Percentiles rank a stretch among this genome's conserved stretches.
Evolutionary conservation across 495 filamentous ascomycete species (phyloP).

Genomic region (Lentithecium fluviatile): DNA sequence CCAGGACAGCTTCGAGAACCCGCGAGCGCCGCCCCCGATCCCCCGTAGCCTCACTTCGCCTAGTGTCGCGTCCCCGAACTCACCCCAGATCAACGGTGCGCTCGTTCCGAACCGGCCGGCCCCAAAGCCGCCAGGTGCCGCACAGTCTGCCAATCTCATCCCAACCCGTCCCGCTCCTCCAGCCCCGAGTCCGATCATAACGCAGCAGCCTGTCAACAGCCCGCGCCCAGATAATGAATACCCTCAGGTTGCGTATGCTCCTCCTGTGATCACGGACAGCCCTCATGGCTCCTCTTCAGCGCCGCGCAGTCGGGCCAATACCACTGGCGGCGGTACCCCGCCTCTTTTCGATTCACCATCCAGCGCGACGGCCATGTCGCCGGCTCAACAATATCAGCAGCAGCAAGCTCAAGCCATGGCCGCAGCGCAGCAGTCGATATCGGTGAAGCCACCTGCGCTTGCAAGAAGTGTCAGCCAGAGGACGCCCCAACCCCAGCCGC

Average conservation of each 20-base stretch:
- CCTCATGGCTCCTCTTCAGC: constrained; percentile 43
- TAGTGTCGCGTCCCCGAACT: constrained; percentile 43
- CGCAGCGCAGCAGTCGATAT: constrained; percentile 67
- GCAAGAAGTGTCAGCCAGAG: constrained; percentile 69
- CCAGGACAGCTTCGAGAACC: constrained; percentile 95
- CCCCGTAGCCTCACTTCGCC: constrained; percentile 56
- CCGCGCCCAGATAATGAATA: constrained; percentile 39
- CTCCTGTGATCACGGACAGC: constrained; percentile 45
- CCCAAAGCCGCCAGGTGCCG: constrained; percentile 57
- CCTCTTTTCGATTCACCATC: constrained; percentile 35
- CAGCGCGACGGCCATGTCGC: constrained; percentile 39
- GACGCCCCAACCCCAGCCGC: constrained; percentile 40
- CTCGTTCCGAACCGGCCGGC: constrained; percentile 65
- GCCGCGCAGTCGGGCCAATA: constrained; percentile 47
- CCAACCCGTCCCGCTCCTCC: constrained; percentile 48
- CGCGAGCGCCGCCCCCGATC: constrained; percentile 86
- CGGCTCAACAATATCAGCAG: constrained; percentile 68
- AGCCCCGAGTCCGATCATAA: constrained; percentile 35
- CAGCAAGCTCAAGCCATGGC: constrained; percentile 79
- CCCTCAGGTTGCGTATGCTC: constrained; percentile 37
- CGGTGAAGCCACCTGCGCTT: constrained; percentile 44
- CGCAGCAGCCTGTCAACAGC: constrained; percentile 17
- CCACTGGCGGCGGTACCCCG: constrained; percentile 38
- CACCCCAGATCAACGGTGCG: constrained; percentile 57
- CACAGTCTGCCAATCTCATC: constrained; percentile 38